These are phyloP conservation scores for Pseudognaphalium luteoalbum DNA, from an alignment of 129 eudicot genomes.

Conservation along the genomic window DNA sequence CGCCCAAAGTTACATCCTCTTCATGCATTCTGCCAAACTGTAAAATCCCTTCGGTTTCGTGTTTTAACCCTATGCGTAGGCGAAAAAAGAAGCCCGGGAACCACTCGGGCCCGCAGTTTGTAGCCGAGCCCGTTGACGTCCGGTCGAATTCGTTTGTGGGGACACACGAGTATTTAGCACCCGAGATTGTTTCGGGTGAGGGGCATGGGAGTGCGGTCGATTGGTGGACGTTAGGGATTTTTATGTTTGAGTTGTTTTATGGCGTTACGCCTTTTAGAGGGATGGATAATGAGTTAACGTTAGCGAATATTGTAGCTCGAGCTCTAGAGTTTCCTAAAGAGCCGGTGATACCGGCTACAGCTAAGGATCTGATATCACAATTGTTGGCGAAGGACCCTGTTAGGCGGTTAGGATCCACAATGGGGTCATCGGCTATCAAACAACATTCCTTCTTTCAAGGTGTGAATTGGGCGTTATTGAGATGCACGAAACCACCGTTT, in stretches of 20 bases:
- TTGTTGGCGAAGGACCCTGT: conserved; percentile 80
- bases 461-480: conserved; percentile 88
- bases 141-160: conserved; percentile 96
- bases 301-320: conserved; percentile 91
- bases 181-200: conserved; percentile 95
- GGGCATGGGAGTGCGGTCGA: conserved; percentile 98
- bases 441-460: conserved; percentile 81
- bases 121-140: conserved; percentile 87
- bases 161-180: conserved; percentile 93
- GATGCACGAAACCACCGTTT: conserved; percentile 80
- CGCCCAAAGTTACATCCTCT: conserved; percentile 57
- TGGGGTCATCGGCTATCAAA: conserved; percentile 87
- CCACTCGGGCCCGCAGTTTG: conserved; percentile 62
- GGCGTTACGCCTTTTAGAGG: conserved; percentile 95
- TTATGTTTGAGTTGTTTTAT: conserved; percentile 76
- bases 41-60: conserved; percentile 83
- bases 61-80: conserved; percentile 66
- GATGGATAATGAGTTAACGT: conserved; percentile 78
- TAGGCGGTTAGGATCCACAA: conserved; percentile 73
- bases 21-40: conserved; percentile 91
- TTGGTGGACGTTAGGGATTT: conserved; percentile 97
- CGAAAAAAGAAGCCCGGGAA: conserved; percentile 63
- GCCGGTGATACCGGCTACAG: conserved; percentile 63
- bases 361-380: conserved; percentile 80
- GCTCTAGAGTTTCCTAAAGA: conserved; percentile 96